A percentile compares a stretch with the other conserved stretches of the same genome.
Evolutionary conservation across 305 asterid genomes (phyloP).

Genomic region (Plantago lanceolata): DNA sequence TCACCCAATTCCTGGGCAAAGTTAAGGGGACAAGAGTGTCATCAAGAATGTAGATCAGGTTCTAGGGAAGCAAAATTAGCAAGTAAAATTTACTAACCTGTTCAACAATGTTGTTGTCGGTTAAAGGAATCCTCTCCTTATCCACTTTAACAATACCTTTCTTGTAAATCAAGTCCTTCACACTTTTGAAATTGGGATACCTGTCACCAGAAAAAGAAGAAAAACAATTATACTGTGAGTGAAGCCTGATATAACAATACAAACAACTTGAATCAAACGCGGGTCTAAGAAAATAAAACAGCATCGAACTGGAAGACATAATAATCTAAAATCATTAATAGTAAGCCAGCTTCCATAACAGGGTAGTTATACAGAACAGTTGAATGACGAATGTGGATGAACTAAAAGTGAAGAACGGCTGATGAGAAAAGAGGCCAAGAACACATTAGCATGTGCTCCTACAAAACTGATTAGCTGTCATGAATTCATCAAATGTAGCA

Average conservation of each 20-base stretch:
- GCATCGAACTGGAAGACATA: slow-evolving; percentile 8
- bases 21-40: slow-evolving; percentile 1
- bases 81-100: slow-evolving; percentile 42
- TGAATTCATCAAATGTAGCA: too few species aligned
- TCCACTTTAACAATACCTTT: slow-evolving; percentile 67
- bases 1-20: slow-evolving; percentile 60
- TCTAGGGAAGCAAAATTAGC: slow-evolving; percentile 3
- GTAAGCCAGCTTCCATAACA: too few species aligned
- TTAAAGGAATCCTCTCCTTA: slow-evolving; percentile 64
- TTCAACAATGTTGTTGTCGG: slow-evolving; percentile 79
- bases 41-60: neutral
- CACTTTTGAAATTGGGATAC: slow-evolving; percentile 79
- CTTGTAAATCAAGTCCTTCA: slow-evolving; percentile 87
- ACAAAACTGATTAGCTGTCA: too few species aligned
- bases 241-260: neutral
- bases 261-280: neutral
- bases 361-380: too few species aligned
- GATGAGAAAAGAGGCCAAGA: too few species aligned
- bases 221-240: slow-evolving; percentile 11
- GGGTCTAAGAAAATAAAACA: neutral
- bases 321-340: neutral
- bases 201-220: slow-evolving; percentile 33
- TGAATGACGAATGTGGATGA: too few species aligned
- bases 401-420: too few species aligned
- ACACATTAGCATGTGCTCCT: too few species aligned